These are phyloP conservation scores for Zygosaccharomyces gambellarensis DNA, from an alignment of 805 yeast genomes.

Conservation along the genomic window DNA sequence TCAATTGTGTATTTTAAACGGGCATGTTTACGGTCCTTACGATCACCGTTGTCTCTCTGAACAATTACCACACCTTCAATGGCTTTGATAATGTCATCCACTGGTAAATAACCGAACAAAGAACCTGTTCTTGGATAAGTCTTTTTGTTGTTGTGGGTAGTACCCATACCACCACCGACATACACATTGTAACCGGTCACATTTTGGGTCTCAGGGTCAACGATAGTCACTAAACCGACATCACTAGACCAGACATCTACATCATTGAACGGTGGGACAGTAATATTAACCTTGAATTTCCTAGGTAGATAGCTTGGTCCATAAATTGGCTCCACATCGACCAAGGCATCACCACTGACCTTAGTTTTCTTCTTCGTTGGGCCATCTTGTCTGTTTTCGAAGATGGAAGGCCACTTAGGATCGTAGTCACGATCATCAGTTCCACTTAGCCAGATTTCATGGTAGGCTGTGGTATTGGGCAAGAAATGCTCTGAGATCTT, in stretches of 20 bases:
- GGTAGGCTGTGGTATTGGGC: slow-evolving; percentile 92
- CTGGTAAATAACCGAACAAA: slow-evolving; percentile 67
- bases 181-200: slow-evolving; percentile 79
- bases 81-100: slow-evolving; percentile 65
- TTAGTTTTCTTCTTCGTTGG: slow-evolving; percentile 76
- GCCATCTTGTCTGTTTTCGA: slow-evolving; percentile 65
- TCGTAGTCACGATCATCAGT: slow-evolving; percentile 63
- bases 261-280: slow-evolving; percentile 94
- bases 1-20: slow-evolving; percentile 95
- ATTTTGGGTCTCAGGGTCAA: slow-evolving; percentile 53
- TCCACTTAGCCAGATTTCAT: slow-evolving; percentile 94
- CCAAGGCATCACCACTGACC: slow-evolving; percentile 82
- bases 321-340: slow-evolving; percentile 80
- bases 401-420: slow-evolving; percentile 56
- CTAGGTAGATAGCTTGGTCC: slow-evolving; percentile 87
- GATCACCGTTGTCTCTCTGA: slow-evolving; percentile 92
- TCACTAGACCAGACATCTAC: slow-evolving; percentile 96
- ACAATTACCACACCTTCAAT: slow-evolving; percentile 91
- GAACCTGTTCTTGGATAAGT: slow-evolving; percentile 96
- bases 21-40: slow-evolving; percentile 95
- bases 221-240: slow-evolving; percentile 85
- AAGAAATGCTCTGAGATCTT: slow-evolving; percentile 74
- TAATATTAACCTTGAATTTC: slow-evolving; percentile 89
- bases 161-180: slow-evolving; percentile 99
- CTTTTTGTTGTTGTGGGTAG: slow-evolving; percentile 93